Evolutionary conservation across 495 filamentous ascomycete species (phyloP).

Genomic region (Rhypophila decipiens): DNA sequence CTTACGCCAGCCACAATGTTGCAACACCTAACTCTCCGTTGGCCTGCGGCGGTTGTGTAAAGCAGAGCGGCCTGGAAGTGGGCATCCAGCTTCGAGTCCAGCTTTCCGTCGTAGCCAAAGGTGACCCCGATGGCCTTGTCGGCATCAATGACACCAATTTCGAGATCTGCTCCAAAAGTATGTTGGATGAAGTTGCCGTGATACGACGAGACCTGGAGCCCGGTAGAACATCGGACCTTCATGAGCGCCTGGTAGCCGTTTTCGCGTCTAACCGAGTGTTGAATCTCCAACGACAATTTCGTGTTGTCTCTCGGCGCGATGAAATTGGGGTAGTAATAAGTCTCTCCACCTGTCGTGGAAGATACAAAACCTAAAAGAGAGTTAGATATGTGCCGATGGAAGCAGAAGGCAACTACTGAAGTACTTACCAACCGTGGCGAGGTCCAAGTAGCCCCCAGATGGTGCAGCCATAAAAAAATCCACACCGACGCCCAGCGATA

Average conservation of each 20-base stretch:
- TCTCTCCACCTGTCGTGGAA: conserved; percentile 81
- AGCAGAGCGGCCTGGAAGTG: conserved; percentile 96
- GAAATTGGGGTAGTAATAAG: conserved; percentile 95
- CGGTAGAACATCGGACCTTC: conserved; percentile 98
- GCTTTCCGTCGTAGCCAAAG: conserved; percentile 95
- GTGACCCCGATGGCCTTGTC: conserved; percentile 90
- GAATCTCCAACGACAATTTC: conserved; percentile 79
- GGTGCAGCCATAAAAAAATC: conserved; percentile 94
- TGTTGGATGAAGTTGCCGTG: conserved; percentile 96
- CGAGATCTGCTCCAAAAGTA: conserved; percentile 88
- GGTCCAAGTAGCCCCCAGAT: conserved; percentile 82
- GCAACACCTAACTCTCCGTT: conserved; percentile 85
- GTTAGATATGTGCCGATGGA: conserved; percentile 9
- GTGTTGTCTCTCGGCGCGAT: conserved; percentile 74
- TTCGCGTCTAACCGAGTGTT: conserved; percentile 82
- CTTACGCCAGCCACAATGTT: conserved; percentile 91
- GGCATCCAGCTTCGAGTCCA: conserved; percentile 91
- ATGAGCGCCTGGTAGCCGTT: conserved; percentile 95
- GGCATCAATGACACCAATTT: conserved; percentile 86
- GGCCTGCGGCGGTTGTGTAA: conserved; percentile 85
- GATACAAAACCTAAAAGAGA: conserved; percentile 56
- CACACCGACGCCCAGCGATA: conserved; percentile 77
- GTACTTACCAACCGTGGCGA: conserved; percentile 82
- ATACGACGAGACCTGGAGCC: conserved; percentile 87
- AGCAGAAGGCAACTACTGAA: not conserved